These are phyloP conservation scores for Fusarium denticulatum DNA, from an alignment of 2,329 filamentous ascomycete genomes.

Conservation along the genomic window DNA sequence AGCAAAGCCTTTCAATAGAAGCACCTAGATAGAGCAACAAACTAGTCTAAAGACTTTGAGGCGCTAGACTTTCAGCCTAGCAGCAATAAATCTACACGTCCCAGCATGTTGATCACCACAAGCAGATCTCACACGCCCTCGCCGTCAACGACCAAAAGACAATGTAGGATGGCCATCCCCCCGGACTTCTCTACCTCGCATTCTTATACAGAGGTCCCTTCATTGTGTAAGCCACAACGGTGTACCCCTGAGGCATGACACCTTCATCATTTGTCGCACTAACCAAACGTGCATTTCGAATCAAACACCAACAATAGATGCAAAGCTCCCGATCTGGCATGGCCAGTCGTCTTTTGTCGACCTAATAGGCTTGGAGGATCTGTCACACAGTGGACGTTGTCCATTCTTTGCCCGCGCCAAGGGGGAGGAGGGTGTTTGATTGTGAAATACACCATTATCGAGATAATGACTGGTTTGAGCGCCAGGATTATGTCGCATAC, in stretches of 20 bases:
- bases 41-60: conserved; percentile 24
- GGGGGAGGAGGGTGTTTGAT: neutral
- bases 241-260: conserved; percentile 19
- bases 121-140: neutral
- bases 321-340: conserved; percentile 10
- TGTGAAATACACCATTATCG: neutral
- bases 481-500: neutral
- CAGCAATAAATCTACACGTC: conserved; percentile 6
- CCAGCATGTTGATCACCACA: neutral
- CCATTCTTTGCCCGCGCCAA: neutral
- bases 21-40: neutral
- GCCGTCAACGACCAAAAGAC: neutral
- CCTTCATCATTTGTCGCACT: conserved; percentile 28
- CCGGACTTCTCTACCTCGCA: neutral
- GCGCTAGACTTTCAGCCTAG: conserved; percentile 23
- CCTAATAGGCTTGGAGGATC: neutral
- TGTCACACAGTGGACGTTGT: conserved; percentile 2
- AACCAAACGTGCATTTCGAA: conserved; percentile 25
- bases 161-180: neutral
- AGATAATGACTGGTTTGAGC: conserved; percentile 14
- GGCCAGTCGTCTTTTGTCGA: neutral
- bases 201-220: conserved; percentile 2
- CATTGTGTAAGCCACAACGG: conserved; percentile 25
- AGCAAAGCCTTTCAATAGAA: conserved; percentile 43
- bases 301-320: conserved; percentile 18